Base-by-base conservation (phyloP, 2,329 filamentous ascomycete species). In the Trichophyton schoenleinii region DNA sequence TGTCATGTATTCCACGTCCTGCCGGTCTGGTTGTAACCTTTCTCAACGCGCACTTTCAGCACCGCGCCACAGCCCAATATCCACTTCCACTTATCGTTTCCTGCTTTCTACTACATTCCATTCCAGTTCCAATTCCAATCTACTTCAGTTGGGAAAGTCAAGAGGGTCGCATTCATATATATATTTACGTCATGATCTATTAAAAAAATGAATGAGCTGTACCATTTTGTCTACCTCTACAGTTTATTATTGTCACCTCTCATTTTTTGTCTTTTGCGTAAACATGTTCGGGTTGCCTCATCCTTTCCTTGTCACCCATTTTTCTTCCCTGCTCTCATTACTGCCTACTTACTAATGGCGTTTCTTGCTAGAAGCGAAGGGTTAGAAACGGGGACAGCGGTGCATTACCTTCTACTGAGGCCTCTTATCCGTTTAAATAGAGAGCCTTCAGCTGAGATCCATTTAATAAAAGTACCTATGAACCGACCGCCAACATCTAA, bases 131-230 rank as follows among this genome's bases (percentile, higher is more conserved):
- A 36, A 20, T 36, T 55, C 31, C 49, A 55, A 55, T 55, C 49
- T 55, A 55, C 28, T 36, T 55, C 15, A 55, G 49, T 38, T 55
- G 49, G 49, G 49, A 55, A 55, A 55, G 31, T 15, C 49, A 18
- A 31, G 31, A 36, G 49, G 49, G 25, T 36, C 49, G 18, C 49
- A 55, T 55, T 55, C 49, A 55, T 55, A 55, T 55, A 55, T 55
- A 55, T 55, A 55, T 55, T 28, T 55, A 55, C 28, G 2, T 34
- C 49, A 55, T 55, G 49, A 55, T 55, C 49, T 55, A 55, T 55
- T 55, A 55, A 55, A 18, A 55, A 55, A 55, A 55, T 55, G 49
- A 55, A 55, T 55, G 49, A 55, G 49, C 34, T 55, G 49, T 55
- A 55, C 34, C 49, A 55, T 55, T 55, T 53, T 55, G 20, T n/a